Evolutionary conservation across 768 basidiomycete species (phyloP).

Genomic region (Xerocomellus intermedius): DNA sequence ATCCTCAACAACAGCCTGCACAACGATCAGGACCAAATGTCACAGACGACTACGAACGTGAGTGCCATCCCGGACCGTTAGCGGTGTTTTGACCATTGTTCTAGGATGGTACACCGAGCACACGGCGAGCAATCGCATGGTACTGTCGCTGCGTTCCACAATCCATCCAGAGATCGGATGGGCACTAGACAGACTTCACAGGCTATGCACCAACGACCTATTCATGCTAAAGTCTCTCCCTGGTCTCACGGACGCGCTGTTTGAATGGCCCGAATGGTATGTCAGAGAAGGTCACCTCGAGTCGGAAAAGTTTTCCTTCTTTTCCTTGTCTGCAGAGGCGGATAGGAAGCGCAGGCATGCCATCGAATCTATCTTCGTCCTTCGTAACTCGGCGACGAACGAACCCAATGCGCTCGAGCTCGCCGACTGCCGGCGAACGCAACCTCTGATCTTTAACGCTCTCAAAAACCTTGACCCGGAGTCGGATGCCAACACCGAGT

Average conservation of each 20-base stretch:
- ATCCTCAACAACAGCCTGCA: constrained; percentile 21
- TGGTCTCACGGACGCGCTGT: constrained; percentile 78
- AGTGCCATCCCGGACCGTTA: constrained; percentile 18
- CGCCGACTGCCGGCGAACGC: constrained; percentile 54
- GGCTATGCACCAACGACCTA: constrained; percentile 75
- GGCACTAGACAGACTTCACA: constrained; percentile 84
- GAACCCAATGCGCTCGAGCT: constrained; percentile 67
- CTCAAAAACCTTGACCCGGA: constrained; percentile 59
- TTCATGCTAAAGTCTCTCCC: constrained; percentile 72
- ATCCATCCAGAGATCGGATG: constrained; percentile 82
- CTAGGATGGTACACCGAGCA: constrained; percentile 87
- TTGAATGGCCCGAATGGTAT: constrained; percentile 90
- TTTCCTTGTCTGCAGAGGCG: constrained; percentile 51
- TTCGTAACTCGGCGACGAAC: constrained; percentile 81
- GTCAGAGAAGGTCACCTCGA: constrained; percentile 56
- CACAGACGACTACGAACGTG: constrained; percentile 79
- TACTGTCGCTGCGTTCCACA: constrained; percentile 84
- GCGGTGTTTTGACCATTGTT: constrained; percentile 5
- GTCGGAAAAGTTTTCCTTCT: constrained; percentile 46
- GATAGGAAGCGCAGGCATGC: constrained; percentile 68
- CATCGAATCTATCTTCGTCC: constrained; percentile 79
- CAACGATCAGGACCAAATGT: constrained; percentile 40
- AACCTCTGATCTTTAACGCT: constrained; percentile 63
- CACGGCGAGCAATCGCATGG: constrained; percentile 79
- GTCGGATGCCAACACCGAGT: constrained; percentile 69